These are phyloP conservation scores for Lasiodiplodia sp. DNA, from an alignment of 2,329 filamentous ascomycete species.

Conservation along the genomic window DNA sequence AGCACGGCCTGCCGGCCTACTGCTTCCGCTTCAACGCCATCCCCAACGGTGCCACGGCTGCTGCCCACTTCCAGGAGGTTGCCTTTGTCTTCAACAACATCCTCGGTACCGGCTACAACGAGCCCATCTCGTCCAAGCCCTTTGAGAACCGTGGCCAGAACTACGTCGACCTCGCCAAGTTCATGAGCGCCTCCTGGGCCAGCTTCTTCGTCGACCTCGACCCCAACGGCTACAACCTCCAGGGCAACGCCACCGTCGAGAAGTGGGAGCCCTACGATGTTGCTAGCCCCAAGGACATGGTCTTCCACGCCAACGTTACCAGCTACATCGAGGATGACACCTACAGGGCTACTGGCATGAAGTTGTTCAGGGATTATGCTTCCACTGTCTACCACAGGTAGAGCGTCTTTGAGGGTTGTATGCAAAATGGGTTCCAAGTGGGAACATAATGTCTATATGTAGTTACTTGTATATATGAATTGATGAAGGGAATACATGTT, in stretches of 20 bases:
- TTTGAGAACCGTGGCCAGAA: conserved; percentile 46
- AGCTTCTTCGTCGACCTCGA: conserved; percentile 53
- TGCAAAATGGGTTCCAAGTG: too few relatives aligned
- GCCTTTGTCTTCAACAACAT: conserved; percentile 58
- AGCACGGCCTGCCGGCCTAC: conserved; percentile 60
- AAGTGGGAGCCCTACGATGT: conserved; percentile 53
- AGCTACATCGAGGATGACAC: conserved; percentile 54
- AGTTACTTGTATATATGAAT: background rate
- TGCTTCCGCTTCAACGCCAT: conserved; percentile 69
- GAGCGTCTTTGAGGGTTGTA: background rate
- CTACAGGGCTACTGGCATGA: conserved; percentile 54
- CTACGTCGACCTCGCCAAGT: conserved; percentile 49
- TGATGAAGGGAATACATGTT: background rate
- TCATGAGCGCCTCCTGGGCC: conserved; percentile 56
- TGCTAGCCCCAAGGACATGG: conserved; percentile 48
- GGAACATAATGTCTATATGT: background rate
- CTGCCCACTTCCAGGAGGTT: conserved; percentile 63
- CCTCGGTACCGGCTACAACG: conserved; percentile 52
- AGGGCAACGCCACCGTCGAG: conserved; percentile 37
- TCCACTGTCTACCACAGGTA: conserved; percentile 22
- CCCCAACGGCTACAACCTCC: conserved; percentile 44
- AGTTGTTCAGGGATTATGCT: conserved; percentile 46
- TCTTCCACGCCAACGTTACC: conserved; percentile 56
- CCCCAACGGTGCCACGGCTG: conserved; percentile 55
- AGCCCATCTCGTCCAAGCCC: conserved; percentile 40